These are phyloP conservation scores for Takashimella tepidaria DNA, from an alignment of 1,284 basidiomycete species.

Conservation along the genomic window DNA sequence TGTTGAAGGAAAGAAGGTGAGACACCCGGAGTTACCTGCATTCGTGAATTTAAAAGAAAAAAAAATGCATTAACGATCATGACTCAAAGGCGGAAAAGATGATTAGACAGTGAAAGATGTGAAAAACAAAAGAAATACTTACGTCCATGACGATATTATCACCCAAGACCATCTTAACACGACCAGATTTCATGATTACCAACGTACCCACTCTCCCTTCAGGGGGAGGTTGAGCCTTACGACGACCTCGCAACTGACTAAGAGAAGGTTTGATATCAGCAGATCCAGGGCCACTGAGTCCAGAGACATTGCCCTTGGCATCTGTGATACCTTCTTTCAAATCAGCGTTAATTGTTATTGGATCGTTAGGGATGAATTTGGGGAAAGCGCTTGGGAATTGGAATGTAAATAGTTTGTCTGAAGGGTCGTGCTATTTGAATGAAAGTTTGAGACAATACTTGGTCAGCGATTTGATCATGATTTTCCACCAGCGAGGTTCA, in stretches of 20 bases:
- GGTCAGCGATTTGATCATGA: too few relatives aligned
- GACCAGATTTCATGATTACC: constrained; percentile 74
- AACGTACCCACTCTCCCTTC: constrained; percentile 77
- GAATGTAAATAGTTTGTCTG: constrained; percentile 76
- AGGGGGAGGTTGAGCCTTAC: constrained; percentile 45
- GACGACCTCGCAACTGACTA: constrained; percentile 17
- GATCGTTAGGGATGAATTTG: constrained; percentile 52
- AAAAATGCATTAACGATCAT: too few relatives aligned
- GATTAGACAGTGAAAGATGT: background rate
- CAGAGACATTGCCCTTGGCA: constrained; percentile 23
- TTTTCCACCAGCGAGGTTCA: constrained; percentile 5
- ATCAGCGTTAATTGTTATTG: constrained; percentile 17
- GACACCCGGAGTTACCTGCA: constrained; percentile 73
- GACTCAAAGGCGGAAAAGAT: too few relatives aligned
- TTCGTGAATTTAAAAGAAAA: background rate
- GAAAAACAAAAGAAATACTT: constrained; percentile 30
- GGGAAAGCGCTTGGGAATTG: constrained; percentile 91
- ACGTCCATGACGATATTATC: constrained; percentile 79
- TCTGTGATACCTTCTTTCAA: constrained; percentile 14
- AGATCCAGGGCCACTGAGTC: background rate
- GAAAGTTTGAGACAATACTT: background rate
- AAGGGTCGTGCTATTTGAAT: constrained; percentile 47
- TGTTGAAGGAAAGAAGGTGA: constrained; percentile 87
- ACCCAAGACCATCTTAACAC: constrained; percentile 76
- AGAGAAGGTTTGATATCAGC: constrained; percentile 28